Evolutionary conservation across 208 protist genomes (phyloP).

Genomic region (Trypanosomatidae sp.): DNA sequence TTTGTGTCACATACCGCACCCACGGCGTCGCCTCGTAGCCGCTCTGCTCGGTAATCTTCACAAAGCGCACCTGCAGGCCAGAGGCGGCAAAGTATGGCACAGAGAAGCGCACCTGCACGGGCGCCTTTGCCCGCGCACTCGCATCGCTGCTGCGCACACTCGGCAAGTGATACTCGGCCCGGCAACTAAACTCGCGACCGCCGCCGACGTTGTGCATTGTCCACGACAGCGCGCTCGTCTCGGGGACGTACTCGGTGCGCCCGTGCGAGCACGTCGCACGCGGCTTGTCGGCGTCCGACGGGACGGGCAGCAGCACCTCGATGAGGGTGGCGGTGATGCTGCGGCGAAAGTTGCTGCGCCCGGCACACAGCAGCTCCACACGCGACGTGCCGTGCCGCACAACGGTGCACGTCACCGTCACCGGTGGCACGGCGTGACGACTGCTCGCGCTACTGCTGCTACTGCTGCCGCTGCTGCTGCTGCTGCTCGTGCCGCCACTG

Average conservation of each 20-base stretch:
- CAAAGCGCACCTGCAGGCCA: constrained; percentile 97
- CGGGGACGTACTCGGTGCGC: constrained; percentile 93
- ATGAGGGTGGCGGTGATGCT: constrained; percentile 94
- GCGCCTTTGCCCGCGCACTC: constrained; percentile 57
- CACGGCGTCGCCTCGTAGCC: constrained; percentile 96
- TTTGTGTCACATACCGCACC: constrained; percentile 98
- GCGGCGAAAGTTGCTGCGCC: constrained; percentile 88
- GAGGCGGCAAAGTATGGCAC: constrained; percentile 98
- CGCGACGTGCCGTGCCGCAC: constrained; percentile 85
- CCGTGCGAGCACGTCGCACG: constrained; percentile 87
- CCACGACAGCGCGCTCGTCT: constrained; percentile 95
- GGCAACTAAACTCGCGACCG: constrained; percentile 87
- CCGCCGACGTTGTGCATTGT: constrained; percentile 95
- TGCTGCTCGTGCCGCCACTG: constrained; percentile 7
- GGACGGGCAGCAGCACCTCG: constrained; percentile 96
- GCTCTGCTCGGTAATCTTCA: constrained; percentile 96
- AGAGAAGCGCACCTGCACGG: constrained; percentile 96
- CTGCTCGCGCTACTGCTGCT: no score
- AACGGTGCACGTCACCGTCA: constrained; percentile 85
- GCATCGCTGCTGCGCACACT: constrained; percentile 79
- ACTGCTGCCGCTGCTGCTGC: no score
- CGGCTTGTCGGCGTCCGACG: constrained; percentile 94
- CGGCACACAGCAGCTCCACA: constrained; percentile 91
- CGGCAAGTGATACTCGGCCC: constrained; percentile 94
- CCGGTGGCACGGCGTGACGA: constrained; percentile 86